Evolutionary conservation across 257 asterid genomes (phyloP).

Genomic region (Jacaranda copaia): DNA sequence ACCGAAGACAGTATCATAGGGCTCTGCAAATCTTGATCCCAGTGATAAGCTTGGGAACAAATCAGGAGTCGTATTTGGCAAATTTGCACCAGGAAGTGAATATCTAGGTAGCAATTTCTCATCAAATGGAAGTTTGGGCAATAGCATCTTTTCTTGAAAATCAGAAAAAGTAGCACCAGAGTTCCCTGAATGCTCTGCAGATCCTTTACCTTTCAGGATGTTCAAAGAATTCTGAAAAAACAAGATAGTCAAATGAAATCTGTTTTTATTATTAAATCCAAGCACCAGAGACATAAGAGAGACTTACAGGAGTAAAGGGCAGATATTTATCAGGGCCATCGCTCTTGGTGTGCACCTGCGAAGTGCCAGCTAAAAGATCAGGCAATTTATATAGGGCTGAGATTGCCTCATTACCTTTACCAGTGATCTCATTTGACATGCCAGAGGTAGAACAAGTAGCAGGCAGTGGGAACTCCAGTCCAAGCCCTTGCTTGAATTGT

Average conservation of each 20-base stretch:
- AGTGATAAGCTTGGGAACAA: constrained; percentile 75
- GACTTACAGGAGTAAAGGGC: constrained; percentile 64
- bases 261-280: not conserved
- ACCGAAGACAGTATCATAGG: constrained; percentile 48
- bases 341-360: constrained; percentile 48
- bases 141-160: constrained; percentile 69
- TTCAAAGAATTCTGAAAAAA: constrained; percentile 64
- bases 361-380: constrained; percentile 47
- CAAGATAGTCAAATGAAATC: constrained; percentile 26
- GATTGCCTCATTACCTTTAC: constrained; percentile 43
- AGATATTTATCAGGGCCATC: constrained; percentile 47
- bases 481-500: constrained; percentile 56
- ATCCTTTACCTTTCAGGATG: constrained; percentile 64
- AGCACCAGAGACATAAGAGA: constrained; percentile 31
- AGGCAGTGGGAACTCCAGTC: constrained; percentile 49
- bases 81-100: constrained; percentile 57
- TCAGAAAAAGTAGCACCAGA: constrained; percentile 57
- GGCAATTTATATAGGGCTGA: constrained; percentile 46
- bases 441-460: constrained; percentile 38
- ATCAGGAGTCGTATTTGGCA: constrained; percentile 58
- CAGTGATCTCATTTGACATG: constrained; percentile 41
- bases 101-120: constrained; percentile 75
- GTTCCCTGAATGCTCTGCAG: constrained; percentile 55
- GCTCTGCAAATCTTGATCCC: constrained; percentile 72
- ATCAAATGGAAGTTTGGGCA: constrained; percentile 78